Base-by-base conservation (phyloP, 1,139 yeast species). In the Yamadazyma kanchanaburiensis region DNA sequence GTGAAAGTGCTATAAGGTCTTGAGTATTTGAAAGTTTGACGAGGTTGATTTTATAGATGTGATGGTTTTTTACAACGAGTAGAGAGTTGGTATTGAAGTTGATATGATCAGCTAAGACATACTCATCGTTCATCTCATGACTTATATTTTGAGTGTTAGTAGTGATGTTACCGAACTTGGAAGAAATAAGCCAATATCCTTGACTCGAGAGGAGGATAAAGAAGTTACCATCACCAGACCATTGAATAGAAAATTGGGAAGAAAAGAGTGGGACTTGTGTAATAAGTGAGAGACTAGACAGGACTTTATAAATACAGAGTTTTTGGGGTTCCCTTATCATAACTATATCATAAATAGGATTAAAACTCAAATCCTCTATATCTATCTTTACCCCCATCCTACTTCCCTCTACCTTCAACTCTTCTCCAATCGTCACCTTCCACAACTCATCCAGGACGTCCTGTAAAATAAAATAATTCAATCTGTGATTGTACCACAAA, bases 181-280 rank as follows among this genome's bases (percentile, higher is more conserved):
- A 57, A 21, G 49, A 44, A 5, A 65, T 39, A 10, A 51, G 47
- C 73, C 72, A 68, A 22, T 38, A 37, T 1, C 58, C 59, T 12
- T 51, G 31, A 5, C 32, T 22, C 33, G 55, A 46, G 10, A 55
- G 34, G 2, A 54, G 18, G 2, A 46, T 39, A 33, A 65, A 58
- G 34, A 55, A 65, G 13, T 47, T 47, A 3, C 74, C 74, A 42
- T 64, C 53, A 1, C 60, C 52, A 1, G 71, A 54, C 73, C 73
- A 67, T 15, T 29, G 27, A 7, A 31, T 8, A 9, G 28, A 12
- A 14, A 22, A 29, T 18, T 19, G 24, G 16, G 11, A 11, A 31
- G 33, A 31, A 6, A 11, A 13, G 5, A 22, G 6, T 11, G 11
- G 6, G 10, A 30, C 26, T 14, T 30, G 24, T 5, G 25, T 24